Evolutionary conservation across 2,329 filamentous ascomycete species (phyloP).

Genomic region (Ophiobolus disseminans): DNA sequence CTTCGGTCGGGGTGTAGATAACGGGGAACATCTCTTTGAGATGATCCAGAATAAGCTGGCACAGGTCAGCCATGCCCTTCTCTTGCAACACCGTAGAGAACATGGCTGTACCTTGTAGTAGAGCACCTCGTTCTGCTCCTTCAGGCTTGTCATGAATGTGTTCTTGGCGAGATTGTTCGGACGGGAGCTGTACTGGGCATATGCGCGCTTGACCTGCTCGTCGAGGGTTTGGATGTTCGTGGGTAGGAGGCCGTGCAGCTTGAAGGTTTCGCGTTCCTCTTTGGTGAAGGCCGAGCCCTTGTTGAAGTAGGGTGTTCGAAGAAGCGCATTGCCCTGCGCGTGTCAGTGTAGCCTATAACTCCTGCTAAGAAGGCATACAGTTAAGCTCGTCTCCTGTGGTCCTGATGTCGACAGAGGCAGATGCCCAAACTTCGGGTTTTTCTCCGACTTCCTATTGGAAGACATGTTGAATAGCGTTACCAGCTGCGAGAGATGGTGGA

Average conservation of each 20-base stretch:
- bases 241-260: conserved; percentile 76
- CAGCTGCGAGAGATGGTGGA: too few species aligned
- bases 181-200: conserved; percentile 75
- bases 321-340: conserved; percentile 56
- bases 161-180: conserved; percentile 78
- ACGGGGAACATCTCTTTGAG: conserved; percentile 87
- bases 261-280: conserved; percentile 73
- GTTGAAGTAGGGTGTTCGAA: conserved; percentile 75
- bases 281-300: conserved; percentile 80
- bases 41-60: conserved; percentile 74
- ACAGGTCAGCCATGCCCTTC: conserved; percentile 7
- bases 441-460: conserved; percentile 21
- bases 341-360: conserved; percentile 1
- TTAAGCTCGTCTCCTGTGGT: conserved; percentile 49
- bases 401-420: conserved; percentile 53
- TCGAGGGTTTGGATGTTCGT: conserved; percentile 75
- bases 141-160: conserved; percentile 84
- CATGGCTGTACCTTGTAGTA: conserved; percentile 75
- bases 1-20: conserved; percentile 92
- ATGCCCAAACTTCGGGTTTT: conserved; percentile 46
- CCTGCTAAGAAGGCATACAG: conserved; percentile 31
- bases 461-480: background rate
- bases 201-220: conserved; percentile 77
- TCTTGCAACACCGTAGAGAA: too few species aligned
- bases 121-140: conserved; percentile 83